Conservation (phyloP, 345 rosid species). For the Melaleuca quinquenervia region DNA sequence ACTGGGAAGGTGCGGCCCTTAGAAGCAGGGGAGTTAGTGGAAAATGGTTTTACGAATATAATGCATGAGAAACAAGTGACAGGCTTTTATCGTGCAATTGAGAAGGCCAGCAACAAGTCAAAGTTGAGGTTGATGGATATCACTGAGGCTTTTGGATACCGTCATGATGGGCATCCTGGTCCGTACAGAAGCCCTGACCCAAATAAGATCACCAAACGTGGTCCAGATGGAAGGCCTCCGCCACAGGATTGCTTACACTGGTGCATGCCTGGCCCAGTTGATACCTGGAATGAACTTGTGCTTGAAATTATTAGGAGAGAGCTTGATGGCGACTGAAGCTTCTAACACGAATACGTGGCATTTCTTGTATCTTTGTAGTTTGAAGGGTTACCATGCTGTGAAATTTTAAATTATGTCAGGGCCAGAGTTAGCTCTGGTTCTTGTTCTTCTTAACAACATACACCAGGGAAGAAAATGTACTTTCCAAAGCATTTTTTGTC, state of each 20-base stretch:
- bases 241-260: constrained; percentile 98
- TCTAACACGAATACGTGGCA: not conserved
- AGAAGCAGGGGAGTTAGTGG: constrained; percentile 44
- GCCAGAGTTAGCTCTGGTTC: not conserved
- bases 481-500: not conserved
- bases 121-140: constrained; percentile 80
- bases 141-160: constrained; percentile 69
- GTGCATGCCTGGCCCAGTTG: constrained; percentile 99
- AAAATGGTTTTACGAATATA: constrained; percentile 63
- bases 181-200: constrained; percentile 87
- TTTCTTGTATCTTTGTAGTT: not conserved
- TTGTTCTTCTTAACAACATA: not conserved
- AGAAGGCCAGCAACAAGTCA: constrained; percentile 28
- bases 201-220: constrained; percentile 64
- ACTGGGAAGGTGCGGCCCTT: constrained; percentile 79
- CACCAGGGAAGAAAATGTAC: not conserved
- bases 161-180: constrained; percentile 97
- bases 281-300: constrained; percentile 90
- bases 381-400: not conserved
- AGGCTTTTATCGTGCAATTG: constrained; percentile 44
- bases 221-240: constrained; percentile 78
- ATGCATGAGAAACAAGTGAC: constrained; percentile 79
- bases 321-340: constrained; percentile 21
- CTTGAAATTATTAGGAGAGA: constrained; percentile 74
- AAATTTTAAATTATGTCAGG: not conserved